Base-by-base conservation (phyloP, 176 grass and related monocot species). In the Lolium rigidum region DNA sequence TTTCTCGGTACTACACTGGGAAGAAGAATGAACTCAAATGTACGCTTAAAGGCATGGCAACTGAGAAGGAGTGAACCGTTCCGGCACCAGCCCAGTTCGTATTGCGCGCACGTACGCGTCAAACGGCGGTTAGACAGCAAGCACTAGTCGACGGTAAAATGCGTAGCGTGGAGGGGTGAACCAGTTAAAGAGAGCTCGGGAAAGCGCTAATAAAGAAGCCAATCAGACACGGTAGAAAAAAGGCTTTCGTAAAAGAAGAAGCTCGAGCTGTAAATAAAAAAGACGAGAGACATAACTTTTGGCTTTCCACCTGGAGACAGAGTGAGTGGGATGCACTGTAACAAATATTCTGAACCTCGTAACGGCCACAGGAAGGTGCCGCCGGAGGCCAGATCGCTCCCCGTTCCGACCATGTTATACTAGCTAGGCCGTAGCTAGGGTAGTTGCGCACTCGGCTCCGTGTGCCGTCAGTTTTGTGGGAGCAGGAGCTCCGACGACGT, bases 401-500 rank as follows among this genome's bases (percentile, higher is more conserved):
- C 20, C 63, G 13, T 16, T 66, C 63, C 63, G 63, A 66, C 63
- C 63, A 37, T 28, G 5, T 17, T 56, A 56, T 16, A 17, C 51
- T 55, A 55, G 14, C 54, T 56, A 73, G 70, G 67, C 41, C 11
- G 4, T 70, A 55, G 15, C 51, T 55, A 74, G 38, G 38, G 72
- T 75, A 6, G 72, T 75, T 25, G 72, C 48, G 22, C 46, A 2
- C 0, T 9, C 0, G 21, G 72, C 4, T 74, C 11, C 46, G 8
- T 10, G 46, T 8, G 41, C 88, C 79, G 88, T 82, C 54, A 11
- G 78, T 77, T 82, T 35, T 35, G 31, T 51, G 60, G 77, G 70
- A 16, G 77, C 70, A 12, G 31, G 37, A 49, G 49, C 51, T 75
- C 82, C 76, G 17, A 13, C 78, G 78, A 89, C 87, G 82, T 81